These are phyloP conservation scores for Solanum pinnatisectum DNA, from an alignment of 257 asterid species.

Conservation along the genomic window DNA sequence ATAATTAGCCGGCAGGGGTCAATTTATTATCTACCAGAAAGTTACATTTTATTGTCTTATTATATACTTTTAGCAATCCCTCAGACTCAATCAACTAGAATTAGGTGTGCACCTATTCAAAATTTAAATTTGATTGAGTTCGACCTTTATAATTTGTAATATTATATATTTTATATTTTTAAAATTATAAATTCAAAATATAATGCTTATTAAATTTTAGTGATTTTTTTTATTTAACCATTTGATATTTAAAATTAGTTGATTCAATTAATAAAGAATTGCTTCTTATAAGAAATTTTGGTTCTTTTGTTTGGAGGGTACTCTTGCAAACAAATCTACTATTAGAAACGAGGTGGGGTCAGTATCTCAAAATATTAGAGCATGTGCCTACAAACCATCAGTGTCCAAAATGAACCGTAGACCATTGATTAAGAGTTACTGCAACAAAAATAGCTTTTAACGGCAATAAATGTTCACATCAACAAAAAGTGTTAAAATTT, in stretches of 20 bases:
- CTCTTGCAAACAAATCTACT: neutral
- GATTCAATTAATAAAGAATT: neutral
- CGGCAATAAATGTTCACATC: neutral
- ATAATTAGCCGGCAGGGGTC: neutral
- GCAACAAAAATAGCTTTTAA: no score
- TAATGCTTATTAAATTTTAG: neutral
- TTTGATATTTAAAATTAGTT: neutral
- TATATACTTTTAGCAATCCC: neutral
- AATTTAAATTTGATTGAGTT: neutral
- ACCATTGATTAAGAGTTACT: neutral
- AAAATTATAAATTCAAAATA: neutral
- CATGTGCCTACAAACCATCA: neutral
- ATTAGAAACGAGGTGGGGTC: neutral
- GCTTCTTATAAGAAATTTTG: neutral
- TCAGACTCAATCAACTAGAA: neutral
- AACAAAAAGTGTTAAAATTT: no score
- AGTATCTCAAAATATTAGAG: neutral
- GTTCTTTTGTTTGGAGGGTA: neutral
- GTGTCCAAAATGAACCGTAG: neutral
- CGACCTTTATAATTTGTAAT: neutral
- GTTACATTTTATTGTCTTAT: neutral
- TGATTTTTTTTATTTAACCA: neutral
- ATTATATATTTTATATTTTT: neutral
- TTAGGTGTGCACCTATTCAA: neutral
- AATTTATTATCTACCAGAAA: neutral